Percentiles rank a stretch among this genome's conserved stretches.
Evolutionary conservation across 805 yeast species (phyloP).

Genomic region (Nakazawaea ambrosiae): DNA sequence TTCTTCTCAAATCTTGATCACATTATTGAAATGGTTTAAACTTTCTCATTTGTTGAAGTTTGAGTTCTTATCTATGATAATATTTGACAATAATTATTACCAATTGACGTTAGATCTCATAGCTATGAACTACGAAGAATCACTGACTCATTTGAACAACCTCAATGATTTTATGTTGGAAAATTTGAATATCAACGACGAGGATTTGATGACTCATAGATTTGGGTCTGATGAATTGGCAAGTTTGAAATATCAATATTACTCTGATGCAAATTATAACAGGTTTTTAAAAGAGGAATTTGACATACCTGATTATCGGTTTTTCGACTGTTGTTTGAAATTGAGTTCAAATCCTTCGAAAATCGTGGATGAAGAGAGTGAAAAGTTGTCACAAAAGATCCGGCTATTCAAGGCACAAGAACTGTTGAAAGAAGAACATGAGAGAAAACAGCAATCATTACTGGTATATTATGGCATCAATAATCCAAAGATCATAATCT

Average conservation of each 20-base stretch:
- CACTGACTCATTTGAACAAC: slow-evolving; percentile 3
- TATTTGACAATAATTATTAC: slow-evolving; percentile 67
- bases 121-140: slow-evolving; percentile 19
- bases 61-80: slow-evolving; percentile 62
- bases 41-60: slow-evolving; percentile 69
- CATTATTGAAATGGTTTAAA: slow-evolving; percentile 73
- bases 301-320: slow-evolving; percentile 25
- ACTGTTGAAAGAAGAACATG: slow-evolving; percentile 21
- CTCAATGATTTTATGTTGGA: slow-evolving; percentile 11
- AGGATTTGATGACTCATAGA: slow-evolving; percentile 28
- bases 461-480: slow-evolving; percentile 10
- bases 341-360: slow-evolving; percentile 9
- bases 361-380: slow-evolving; percentile 7
- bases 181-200: slow-evolving; percentile 17
- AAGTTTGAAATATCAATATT: slow-evolving; percentile 7
- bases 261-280: slow-evolving; percentile 12
- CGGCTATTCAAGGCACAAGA: slow-evolving; percentile 26
- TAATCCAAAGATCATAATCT: slow-evolving; percentile 14
- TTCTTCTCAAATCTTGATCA: slow-evolving; percentile 42
- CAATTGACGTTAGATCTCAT: slow-evolving; percentile 27
- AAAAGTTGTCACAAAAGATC: slow-evolving; percentile 11
- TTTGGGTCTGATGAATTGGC: slow-evolving; percentile 33
- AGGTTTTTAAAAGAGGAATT: slow-evolving; percentile 13
- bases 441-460: slow-evolving; percentile 13
- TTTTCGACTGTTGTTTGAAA: slow-evolving; percentile 30